Percentiles rank a stretch among this genome's conserved stretches.
Conservation (phyloP, 441 rosid genomes). For the Croton setiger region DNA sequence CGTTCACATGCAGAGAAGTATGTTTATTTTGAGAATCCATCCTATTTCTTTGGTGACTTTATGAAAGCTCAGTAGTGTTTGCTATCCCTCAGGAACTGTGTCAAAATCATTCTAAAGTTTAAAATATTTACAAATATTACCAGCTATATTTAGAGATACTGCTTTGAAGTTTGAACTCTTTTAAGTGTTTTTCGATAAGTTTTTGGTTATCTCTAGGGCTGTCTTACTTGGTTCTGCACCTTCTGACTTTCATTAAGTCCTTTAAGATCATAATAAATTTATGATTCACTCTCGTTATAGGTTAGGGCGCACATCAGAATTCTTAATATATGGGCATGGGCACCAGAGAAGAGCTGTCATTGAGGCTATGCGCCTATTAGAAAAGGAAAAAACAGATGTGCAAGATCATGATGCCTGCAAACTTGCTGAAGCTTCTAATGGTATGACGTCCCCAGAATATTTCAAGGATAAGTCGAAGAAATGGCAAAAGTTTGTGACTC, state of each 20-base stretch:
- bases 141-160: neutral
- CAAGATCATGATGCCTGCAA: slow-evolving; percentile 35
- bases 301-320: slow-evolving; percentile 83
- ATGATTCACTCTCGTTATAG: slow-evolving; percentile 37
- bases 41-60: slow-evolving; percentile 15
- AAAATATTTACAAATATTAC: neutral
- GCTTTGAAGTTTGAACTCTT: neutral
- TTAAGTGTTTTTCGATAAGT: neutral
- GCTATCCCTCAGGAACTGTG: neutral
- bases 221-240: slow-evolving; percentile 10
- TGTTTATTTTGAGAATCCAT: slow-evolving; percentile 21
- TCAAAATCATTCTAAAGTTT: neutral
- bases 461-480: slow-evolving; percentile 80
- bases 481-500: slow-evolving; percentile 91
- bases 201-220: neutral
- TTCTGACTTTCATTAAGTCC: neutral
- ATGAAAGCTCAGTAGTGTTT: slow-evolving; percentile 1
- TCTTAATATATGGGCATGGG: slow-evolving; percentile 84
- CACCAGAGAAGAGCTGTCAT: slow-evolving; percentile 95
- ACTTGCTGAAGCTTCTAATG: slow-evolving; percentile 35
- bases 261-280: neutral
- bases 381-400: slow-evolving; percentile 45
- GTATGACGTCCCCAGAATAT: slow-evolving; percentile 41
- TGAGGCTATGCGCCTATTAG: slow-evolving; percentile 80
- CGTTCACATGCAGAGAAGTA: slow-evolving; percentile 95